phyloP scores from a whole-genome alignment of 305 asterid genomes.

The Withania somnifera region DNA sequence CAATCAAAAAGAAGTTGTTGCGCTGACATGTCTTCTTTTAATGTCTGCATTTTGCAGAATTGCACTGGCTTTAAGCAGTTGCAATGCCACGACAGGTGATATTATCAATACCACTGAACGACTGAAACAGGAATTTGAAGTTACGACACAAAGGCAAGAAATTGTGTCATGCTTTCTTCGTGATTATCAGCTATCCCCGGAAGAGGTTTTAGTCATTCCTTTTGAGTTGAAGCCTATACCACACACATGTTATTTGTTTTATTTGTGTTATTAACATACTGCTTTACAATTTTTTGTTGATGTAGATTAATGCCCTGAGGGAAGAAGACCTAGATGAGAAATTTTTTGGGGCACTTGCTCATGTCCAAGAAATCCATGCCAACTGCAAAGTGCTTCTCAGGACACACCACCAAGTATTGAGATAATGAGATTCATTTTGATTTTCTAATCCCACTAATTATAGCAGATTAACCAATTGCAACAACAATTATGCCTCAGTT shows the following conservation, averaged over 20 bases:
- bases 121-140: slow-evolving; percentile 92
- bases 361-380: slow-evolving; percentile 92
- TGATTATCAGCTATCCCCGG: slow-evolving; percentile 91
- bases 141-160: slow-evolving; percentile 88
- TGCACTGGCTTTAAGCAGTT: slow-evolving; percentile 71
- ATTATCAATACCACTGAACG: slow-evolving; percentile 93
- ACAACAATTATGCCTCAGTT: neutral
- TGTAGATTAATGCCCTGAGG: slow-evolving; percentile 76
- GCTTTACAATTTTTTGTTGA: slow-evolving; percentile 6
- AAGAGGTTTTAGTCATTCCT: slow-evolving; percentile 48
- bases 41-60: slow-evolving; percentile 39
- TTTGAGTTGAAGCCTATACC: neutral
- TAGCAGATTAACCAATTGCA: neutral
- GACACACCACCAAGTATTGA: slow-evolving; percentile 99
- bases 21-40: neutral
- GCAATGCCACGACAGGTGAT: slow-evolving; percentile 93
- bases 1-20: neutral
- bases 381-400: slow-evolving; percentile 90
- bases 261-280: neutral
- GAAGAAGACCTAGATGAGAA: slow-evolving; percentile 82
- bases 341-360: slow-evolving; percentile 94
- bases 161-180: slow-evolving; percentile 92
- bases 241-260: neutral
- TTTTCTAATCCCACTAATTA: neutral
- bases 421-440: neutral